Base-by-base conservation (phyloP, 495 filamentous ascomycete genomes). In the Hypoxylon cercidicola region DNA sequence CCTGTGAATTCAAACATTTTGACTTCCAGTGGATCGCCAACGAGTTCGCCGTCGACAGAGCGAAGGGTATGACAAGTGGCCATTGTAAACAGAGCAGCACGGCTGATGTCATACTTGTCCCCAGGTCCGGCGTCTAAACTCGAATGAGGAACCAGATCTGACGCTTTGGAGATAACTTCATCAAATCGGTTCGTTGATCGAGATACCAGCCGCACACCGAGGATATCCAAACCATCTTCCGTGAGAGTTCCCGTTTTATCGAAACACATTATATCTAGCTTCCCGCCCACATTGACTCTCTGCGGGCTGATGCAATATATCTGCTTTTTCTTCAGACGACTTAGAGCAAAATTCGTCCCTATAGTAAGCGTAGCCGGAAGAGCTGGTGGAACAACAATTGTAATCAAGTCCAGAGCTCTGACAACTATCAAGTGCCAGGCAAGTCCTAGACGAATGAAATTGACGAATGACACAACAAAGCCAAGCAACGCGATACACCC, bases 241-340 rank as follows among this genome's bases (percentile, higher is more conserved):
- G 96, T 99, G 19, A 99, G 80, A 12, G 96, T 99, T 16, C 96
- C 96, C 2, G 96, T 99, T 73, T 99, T 99, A 76, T 99, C 96
- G 65, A 99, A 99, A 77, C 95, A 98, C 69, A 99, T 87, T 28
- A 97, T 82, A 76, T 99, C 95, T 6, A 99, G 79, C 73, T 97
- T 98, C 5, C 96, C 96, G 13, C 91, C 94, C 21, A 99, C 91
- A 69, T 98, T 98, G 39, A 99, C 93, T 62, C 88, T 86, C 71
- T 99, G 96, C 1, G 96, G 96, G 66, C 93, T 97, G 61, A 97
- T 99, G 73, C 96, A 99, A 67, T 96, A 99, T 43, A 99, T 97
- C 21, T 90, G 81, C 68, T 95, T 92, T 59, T 86, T 84, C 76
- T 90, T 97, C 20, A 99, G 81, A 18, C 96, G 86, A 4, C 88